Conservation (phyloP, 768 basidiomycete species). For the Clavaria fumosa region DNA sequence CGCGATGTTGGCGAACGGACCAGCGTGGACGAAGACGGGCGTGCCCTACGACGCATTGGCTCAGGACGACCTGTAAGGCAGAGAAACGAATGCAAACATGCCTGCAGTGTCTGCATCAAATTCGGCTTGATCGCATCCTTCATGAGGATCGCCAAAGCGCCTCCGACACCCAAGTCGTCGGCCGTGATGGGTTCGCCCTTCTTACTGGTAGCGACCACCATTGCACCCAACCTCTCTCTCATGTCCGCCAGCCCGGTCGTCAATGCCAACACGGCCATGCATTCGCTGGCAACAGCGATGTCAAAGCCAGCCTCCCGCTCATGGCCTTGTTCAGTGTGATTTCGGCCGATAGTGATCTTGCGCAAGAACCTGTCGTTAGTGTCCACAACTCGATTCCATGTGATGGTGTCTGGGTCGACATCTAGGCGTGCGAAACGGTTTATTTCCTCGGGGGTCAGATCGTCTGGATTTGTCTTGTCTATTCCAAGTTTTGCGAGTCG, state of each 20-base stretch:
- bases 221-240: constrained; percentile 81
- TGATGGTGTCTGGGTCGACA: constrained; percentile 80
- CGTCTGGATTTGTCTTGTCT: constrained; percentile 82
- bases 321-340: constrained; percentile 77
- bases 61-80: background rate
- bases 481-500: constrained; percentile 92
- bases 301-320: constrained; percentile 88
- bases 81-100: constrained; percentile 12
- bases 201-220: constrained; percentile 94
- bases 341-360: constrained; percentile 85
- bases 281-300: constrained; percentile 93
- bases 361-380: constrained; percentile 95
- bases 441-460: constrained; percentile 86
- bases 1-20: constrained; percentile 98
- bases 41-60: constrained; percentile 48
- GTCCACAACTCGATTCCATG: constrained; percentile 96
- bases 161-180: constrained; percentile 90
- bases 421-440: constrained; percentile 83
- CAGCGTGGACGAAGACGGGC: constrained; percentile 97
- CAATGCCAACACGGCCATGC: constrained; percentile 94
- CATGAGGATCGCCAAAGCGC: constrained; percentile 91
- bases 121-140: constrained; percentile 99
- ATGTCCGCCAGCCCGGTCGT: constrained; percentile 82
- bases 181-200: constrained; percentile 86
- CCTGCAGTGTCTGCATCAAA: constrained; percentile 94